Conservation (phyloP, 169 alveolate genomes). For the Perkinsus olseni region DNA sequence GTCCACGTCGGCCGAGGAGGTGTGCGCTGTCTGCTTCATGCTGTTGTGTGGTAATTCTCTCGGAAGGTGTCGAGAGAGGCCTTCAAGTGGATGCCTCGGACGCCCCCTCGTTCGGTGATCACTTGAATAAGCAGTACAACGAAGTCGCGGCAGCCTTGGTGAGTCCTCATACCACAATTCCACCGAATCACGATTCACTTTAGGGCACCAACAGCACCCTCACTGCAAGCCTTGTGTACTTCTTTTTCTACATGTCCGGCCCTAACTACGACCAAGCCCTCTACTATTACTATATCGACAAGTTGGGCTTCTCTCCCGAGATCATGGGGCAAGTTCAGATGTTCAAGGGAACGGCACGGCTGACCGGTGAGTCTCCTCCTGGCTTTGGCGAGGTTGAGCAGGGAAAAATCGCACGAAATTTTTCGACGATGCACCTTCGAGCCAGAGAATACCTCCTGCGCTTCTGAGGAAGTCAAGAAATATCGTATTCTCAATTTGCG, state of each 20-base stretch:
- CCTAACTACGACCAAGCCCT: conserved; percentile 16
- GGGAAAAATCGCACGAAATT: too few species aligned
- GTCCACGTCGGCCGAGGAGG: neutral
- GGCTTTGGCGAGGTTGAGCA: too few species aligned
- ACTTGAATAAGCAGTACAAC: neutral
- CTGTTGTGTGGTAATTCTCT: too few species aligned
- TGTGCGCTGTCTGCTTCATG: too few species aligned
- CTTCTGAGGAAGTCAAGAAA: too few species aligned
- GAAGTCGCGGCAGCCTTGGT: neutral
- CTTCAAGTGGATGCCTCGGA: neutral
- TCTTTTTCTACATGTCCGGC: conserved; percentile 3
- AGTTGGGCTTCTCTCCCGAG: conserved; percentile 11
- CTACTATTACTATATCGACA: conserved; percentile 4
- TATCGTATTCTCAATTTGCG: too few species aligned
- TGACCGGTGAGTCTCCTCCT: too few species aligned
- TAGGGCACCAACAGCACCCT: neutral
- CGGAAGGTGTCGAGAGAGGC: neutral
- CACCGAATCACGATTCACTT: neutral
- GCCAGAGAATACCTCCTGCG: too few species aligned
- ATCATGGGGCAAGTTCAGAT: conserved; percentile 4
- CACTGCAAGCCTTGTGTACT: neutral
- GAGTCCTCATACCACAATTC: neutral
- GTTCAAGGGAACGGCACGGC: conserved; percentile 6
- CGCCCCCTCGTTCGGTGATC: neutral
- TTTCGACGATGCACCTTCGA: too few species aligned